These are phyloP conservation scores for Arabidopsis arenosa DNA, from an alignment of 345 rosid species.

Conservation along the genomic window DNA sequence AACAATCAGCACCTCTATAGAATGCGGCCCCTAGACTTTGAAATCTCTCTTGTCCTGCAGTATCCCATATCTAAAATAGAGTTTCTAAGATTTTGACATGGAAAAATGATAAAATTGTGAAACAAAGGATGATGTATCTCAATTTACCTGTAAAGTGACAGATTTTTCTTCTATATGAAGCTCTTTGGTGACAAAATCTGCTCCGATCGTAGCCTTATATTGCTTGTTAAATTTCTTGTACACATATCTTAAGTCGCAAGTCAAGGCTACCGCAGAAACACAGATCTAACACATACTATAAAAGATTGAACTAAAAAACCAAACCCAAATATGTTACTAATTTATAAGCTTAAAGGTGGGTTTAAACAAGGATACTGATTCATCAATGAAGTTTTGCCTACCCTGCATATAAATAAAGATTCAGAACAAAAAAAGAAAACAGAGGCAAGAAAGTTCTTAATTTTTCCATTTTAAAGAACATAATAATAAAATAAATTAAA, in stretches of 20 bases:
- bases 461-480: not conserved
- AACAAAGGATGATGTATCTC: constrained; percentile 5
- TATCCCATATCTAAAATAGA: constrained; percentile 78
- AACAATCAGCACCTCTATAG: constrained; percentile 93
- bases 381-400: constrained; percentile 92
- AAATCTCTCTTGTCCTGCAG: constrained; percentile 97
- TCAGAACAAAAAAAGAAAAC: constrained; percentile 4
- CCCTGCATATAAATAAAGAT: constrained; percentile 55
- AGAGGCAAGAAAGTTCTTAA: not conserved
- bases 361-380: constrained; percentile 72
- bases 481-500: not conserved
- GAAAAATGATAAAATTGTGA: not conserved
- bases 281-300: constrained; percentile 1
- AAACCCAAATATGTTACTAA: not conserved
- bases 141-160: constrained; percentile 78
- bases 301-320: not conserved
- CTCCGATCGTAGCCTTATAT: constrained; percentile 92
- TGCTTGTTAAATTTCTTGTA: constrained; percentile 74
- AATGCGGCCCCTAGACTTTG: constrained; percentile 86
- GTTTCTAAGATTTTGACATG: not conserved
- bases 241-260: constrained; percentile 67
- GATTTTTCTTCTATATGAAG: constrained; percentile 73
- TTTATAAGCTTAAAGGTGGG: not conserved
- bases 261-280: constrained; percentile 29
- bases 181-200: constrained; percentile 92